A percentile compares a stretch with the other conserved stretches of the same genome.
Evolutionary conservation across 2,329 filamentous ascomycete genomes (phyloP).

Genomic region (Emergomyces africanus): DNA sequence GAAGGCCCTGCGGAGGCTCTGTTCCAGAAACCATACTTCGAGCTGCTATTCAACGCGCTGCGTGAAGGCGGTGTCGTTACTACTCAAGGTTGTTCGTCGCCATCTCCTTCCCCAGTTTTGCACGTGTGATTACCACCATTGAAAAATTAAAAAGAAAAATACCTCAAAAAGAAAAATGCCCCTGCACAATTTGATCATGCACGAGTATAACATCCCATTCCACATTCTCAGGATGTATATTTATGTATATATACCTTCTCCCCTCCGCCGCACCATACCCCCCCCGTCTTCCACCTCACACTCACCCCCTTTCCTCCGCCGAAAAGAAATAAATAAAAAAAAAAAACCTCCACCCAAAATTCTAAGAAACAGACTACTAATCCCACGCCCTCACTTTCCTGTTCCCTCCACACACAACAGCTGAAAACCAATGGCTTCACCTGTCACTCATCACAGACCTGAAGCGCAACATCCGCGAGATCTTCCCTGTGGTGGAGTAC

Average conservation of each 20-base stretch:
- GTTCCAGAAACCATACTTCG: constrained; percentile 98
- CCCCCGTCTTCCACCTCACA: background rate
- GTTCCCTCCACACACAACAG: constrained; percentile 35
- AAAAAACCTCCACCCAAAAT: background rate
- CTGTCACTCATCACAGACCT: constrained; percentile 84
- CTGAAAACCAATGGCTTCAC: constrained; percentile 99
- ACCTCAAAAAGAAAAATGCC: background rate
- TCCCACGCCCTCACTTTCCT: background rate
- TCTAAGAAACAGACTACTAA: constrained; percentile 12
- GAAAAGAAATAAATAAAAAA: too few relatives aligned
- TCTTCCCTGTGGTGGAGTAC: constrained; percentile 97
- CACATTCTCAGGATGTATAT: background rate
- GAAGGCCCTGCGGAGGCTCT: constrained; percentile 92
- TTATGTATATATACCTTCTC: background rate
- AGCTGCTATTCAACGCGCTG: constrained; percentile 80
- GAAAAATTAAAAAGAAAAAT: background rate
- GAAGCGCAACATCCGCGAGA: constrained; percentile 91
- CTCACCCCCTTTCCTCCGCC: background rate
- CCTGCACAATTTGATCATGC: background rate
- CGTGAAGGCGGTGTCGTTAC: constrained; percentile 95
- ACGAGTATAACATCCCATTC: background rate
- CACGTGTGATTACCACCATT: background rate
- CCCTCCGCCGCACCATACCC: background rate
- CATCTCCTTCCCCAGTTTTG: constrained; percentile 61
- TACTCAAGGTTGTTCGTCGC: constrained; percentile 99